Percentiles rank a stretch among this genome's conserved stretches.
These are phyloP conservation scores for Primulina eburnea DNA, from an alignment of 257 asterid genomes.

Conservation along the genomic window DNA sequence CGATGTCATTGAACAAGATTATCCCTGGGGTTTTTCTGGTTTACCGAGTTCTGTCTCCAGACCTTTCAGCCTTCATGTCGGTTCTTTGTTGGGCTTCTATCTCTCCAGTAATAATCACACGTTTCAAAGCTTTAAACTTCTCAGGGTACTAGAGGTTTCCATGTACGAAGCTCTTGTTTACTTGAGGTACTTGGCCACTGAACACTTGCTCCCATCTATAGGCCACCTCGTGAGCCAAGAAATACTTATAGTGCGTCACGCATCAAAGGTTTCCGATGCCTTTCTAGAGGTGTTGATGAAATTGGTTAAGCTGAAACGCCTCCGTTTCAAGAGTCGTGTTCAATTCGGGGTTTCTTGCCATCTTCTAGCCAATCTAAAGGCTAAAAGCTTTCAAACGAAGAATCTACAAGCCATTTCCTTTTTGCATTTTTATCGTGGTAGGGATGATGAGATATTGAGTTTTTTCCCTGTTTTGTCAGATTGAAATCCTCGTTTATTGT, in stretches of 20 bases:
- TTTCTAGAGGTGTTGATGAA: background rate
- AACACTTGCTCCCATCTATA: constrained; percentile 18
- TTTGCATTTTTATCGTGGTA: background rate
- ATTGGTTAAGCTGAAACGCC: constrained; percentile 22
- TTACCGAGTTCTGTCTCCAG: background rate
- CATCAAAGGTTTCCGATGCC: background rate
- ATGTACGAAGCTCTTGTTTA: constrained; percentile 2
- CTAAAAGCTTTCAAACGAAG: background rate
- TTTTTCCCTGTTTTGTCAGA: constrained; percentile 14
- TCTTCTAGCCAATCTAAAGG: background rate
- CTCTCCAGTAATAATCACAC: constrained; percentile 12
- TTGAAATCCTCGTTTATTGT: constrained; percentile 14
- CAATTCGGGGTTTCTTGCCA: too few species aligned
- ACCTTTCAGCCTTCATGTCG: constrained; percentile 21
- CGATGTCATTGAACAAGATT: background rate
- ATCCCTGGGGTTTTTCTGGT: background rate
- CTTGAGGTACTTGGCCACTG: constrained; percentile 28
- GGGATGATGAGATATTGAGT: constrained; percentile 14
- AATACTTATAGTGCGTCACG: constrained; percentile 1
- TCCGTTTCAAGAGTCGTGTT: background rate
- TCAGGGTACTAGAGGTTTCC: constrained; percentile 19
- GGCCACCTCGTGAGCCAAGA: constrained; percentile 26
- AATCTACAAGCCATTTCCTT: constrained; percentile 13
- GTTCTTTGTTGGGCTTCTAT: constrained; percentile 21
- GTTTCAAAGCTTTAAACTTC: constrained; percentile 24